Evolutionary conservation across 1,284 basidiomycete genomes (phyloP).

Genomic region (Pseudozyma thailandica): DNA sequence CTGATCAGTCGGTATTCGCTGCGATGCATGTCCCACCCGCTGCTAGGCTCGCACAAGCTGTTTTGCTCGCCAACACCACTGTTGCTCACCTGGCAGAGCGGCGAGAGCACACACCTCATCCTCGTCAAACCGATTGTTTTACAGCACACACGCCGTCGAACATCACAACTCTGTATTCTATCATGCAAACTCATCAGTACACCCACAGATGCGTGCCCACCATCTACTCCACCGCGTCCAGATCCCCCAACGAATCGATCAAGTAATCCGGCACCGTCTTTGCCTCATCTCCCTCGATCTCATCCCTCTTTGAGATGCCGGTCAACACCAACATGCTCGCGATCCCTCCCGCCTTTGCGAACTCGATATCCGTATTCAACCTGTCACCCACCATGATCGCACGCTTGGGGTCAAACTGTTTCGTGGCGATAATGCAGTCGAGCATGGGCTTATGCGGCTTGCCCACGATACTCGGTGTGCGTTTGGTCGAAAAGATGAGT

Average conservation of each 20-base stretch:
- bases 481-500: slow-evolving; percentile 77
- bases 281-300: slow-evolving; percentile 72
- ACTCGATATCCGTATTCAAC: slow-evolving; percentile 91
- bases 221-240: slow-evolving; percentile 49
- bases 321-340: slow-evolving; percentile 90
- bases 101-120: too few species aligned
- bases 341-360: slow-evolving; percentile 86
- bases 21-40: too few species aligned
- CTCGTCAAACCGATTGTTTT: too few species aligned
- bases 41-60: too few species aligned
- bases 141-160: too few species aligned
- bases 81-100: too few species aligned
- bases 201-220: not conserved
- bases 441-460: slow-evolving; percentile 93
- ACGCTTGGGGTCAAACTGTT: slow-evolving; percentile 74
- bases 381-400: slow-evolving; percentile 97
- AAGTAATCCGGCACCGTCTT: slow-evolving; percentile 64
- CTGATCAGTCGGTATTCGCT: too few species aligned
- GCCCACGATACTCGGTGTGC: slow-evolving; percentile 81
- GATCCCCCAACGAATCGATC: slow-evolving; percentile 57
- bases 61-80: too few species aligned
- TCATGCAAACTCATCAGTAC: too few species aligned
- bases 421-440: slow-evolving; percentile 91
- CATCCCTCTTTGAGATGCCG: slow-evolving; percentile 71
- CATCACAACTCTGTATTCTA: slow-evolving; percentile 4